These are phyloP conservation scores for Xylaria acuta DNA, from an alignment of 495 filamentous ascomycete species.

Conservation along the genomic window DNA sequence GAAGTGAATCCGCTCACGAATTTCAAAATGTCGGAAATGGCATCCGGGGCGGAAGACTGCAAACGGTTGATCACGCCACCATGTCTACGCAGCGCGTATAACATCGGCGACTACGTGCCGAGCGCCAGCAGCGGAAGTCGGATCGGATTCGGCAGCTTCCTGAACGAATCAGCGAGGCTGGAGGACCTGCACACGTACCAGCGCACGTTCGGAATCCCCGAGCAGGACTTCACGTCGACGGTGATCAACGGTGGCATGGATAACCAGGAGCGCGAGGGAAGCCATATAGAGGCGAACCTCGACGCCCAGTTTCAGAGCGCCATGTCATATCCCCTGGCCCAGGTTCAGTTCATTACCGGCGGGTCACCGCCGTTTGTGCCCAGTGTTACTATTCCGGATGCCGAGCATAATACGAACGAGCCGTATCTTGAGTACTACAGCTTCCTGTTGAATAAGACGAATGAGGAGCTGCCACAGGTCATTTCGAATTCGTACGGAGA, in stretches of 20 bases:
- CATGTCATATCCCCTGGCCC: constrained; percentile 60
- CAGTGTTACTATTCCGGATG: constrained; percentile 60
- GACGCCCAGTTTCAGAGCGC: constrained; percentile 71
- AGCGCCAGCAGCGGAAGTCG: constrained; percentile 51
- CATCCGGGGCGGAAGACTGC: constrained; percentile 43
- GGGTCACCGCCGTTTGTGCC: constrained; percentile 65
- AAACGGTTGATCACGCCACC: constrained; percentile 56
- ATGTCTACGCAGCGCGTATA: constrained; percentile 65
- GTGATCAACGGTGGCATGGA: constrained; percentile 60
- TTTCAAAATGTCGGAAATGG: neutral
- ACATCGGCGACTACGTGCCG: constrained; percentile 57
- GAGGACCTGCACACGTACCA: constrained; percentile 33
- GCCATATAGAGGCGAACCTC: constrained; percentile 68
- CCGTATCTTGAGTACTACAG: constrained; percentile 73
- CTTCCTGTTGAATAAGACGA: constrained; percentile 36
- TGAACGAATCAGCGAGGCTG: constrained; percentile 52
- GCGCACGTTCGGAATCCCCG: constrained; percentile 41
- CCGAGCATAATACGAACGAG: constrained; percentile 66
- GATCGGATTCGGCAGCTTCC: constrained; percentile 62
- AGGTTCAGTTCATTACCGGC: constrained; percentile 68
- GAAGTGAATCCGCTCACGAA: neutral
- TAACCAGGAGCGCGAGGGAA: constrained; percentile 50
- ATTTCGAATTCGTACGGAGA: constrained; percentile 77
- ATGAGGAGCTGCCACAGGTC: constrained; percentile 65
- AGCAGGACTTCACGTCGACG: constrained; percentile 58